These are phyloP conservation scores for Achaetomium macrosporum DNA, from an alignment of 2,329 filamentous ascomycete species.

Conservation along the genomic window DNA sequence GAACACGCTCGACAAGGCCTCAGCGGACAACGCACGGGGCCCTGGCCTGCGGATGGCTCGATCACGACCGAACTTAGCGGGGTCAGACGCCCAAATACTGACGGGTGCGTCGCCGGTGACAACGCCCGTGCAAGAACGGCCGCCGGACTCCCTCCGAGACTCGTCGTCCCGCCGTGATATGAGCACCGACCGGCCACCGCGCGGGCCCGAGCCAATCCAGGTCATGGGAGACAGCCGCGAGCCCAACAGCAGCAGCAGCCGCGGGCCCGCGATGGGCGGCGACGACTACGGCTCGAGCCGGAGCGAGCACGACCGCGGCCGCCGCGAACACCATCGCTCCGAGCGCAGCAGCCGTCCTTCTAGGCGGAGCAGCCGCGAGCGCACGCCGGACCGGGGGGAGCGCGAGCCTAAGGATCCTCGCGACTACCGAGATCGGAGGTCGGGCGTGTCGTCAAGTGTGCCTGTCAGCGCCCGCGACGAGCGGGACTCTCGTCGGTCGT, in stretches of 20 bases:
- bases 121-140: slow-evolving; percentile 45
- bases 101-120: slow-evolving; percentile 47
- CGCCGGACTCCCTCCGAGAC: slow-evolving; percentile 34
- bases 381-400: slow-evolving; percentile 8
- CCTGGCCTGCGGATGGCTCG: slow-evolving; percentile 16
- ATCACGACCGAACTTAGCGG: slow-evolving; percentile 34
- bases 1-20: slow-evolving; percentile 48
- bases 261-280: slow-evolving; percentile 30
- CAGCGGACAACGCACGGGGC: slow-evolving; percentile 28
- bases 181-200: slow-evolving; percentile 26
- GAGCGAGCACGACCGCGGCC: slow-evolving; percentile 38
- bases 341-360: slow-evolving; percentile 30
- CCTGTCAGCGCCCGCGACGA: slow-evolving; percentile 15
- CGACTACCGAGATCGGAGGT: slow-evolving; percentile 41
- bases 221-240: slow-evolving; percentile 27
- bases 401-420: slow-evolving; percentile 38
- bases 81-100: slow-evolving; percentile 52
- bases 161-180: slow-evolving; percentile 29
- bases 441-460: slow-evolving; percentile 23
- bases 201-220: slow-evolving; percentile 28
- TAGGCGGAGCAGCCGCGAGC: slow-evolving; percentile 45
- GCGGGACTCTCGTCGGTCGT: slow-evolving; percentile 23
- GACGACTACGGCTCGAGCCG: slow-evolving; percentile 34
- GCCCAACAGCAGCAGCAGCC: slow-evolving; percentile 23
- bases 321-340: slow-evolving; percentile 35